A percentile compares a stretch with the other conserved stretches of the same genome.
Evolutionary conservation across 179 eudicot species (phyloP).

Genomic region (Heliamphora ciliata): DNA sequence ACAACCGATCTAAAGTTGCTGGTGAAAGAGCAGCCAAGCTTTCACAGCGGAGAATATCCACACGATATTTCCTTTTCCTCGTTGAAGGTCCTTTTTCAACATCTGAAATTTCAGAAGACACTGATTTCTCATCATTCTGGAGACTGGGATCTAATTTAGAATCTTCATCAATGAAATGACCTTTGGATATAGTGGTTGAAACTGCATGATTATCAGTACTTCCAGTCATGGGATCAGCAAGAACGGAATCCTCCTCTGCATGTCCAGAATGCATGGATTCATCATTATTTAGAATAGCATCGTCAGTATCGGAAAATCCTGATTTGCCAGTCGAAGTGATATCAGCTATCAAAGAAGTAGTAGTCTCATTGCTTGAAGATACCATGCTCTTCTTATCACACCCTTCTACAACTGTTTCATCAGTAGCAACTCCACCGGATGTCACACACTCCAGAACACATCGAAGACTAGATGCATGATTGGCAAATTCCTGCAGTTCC

Average conservation of each 20-base stretch:
- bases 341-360: conserved; percentile 30
- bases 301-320: conserved; percentile 13
- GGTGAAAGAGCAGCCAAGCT: conserved; percentile 84
- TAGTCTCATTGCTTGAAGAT: conserved; percentile 33
- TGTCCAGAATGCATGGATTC: conserved; percentile 20
- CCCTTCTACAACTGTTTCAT: conserved; percentile 24
- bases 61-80: conserved; percentile 57
- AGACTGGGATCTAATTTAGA: conserved; percentile 26
- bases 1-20: conserved; percentile 74
- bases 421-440: conserved; percentile 69
- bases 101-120: conserved; percentile 21
- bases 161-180: conserved; percentile 23
- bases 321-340: conserved; percentile 21
- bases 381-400: conserved; percentile 24
- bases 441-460: conserved; percentile 81
- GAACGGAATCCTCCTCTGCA: conserved; percentile 25
- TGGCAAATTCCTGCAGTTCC: conserved; percentile 95
- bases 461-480: conserved; percentile 96
- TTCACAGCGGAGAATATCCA: conserved; percentile 94
- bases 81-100: conserved; percentile 32
- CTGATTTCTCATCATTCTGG: conserved; percentile 38
- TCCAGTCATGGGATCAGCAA: conserved; percentile 27
- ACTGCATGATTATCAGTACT: conserved; percentile 22
- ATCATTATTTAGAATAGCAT: conserved; percentile 23
- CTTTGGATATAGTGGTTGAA: conserved; percentile 20